Base-by-base conservation (phyloP, 352 stramenopile species). In the Globisporangium middletonii region DNA sequence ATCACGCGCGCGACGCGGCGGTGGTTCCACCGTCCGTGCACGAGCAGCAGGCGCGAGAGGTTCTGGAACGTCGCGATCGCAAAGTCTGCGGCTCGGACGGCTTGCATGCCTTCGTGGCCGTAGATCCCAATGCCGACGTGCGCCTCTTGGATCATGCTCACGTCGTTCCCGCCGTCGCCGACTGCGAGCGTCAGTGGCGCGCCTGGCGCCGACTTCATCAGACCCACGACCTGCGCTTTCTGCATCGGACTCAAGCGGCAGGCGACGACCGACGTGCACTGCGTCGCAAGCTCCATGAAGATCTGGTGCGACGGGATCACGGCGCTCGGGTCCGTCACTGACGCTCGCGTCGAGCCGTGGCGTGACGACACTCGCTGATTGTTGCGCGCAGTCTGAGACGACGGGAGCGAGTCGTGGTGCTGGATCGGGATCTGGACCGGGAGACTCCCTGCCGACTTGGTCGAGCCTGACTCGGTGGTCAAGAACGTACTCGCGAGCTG, bases 91-190 rank as follows among this genome's bases (percentile, higher is more conserved):
- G 79, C 83, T 3, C 83, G 80, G 1, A 96, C 86, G 3, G 86
- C 86, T 61, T 96, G 86, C 83, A 95, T 94, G 16, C 83, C 97
- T 84, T 99, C 98, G 55, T 99, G 88, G 7, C 98, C 97, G 47
- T 96, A 98, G 58, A 99, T 99, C 3, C 98, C 97, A 52, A 99
- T 93, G 30, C 97, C 97, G 46, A 99, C 92, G 53, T 99, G 93
- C 37, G 97, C 97, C 72, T 98, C 95, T 79, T 99, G 96, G 58
- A 99, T 99, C 97, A 99, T 99, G 55, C 94, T 96, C 26, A 99
- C 97, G 66, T 99, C 97, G 64, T 99, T 99, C 1, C 97, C 97
- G 46, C 97, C 97, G 71, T 99, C 97, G 19, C 97, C 97, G 52
- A 99, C 97, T 5, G 97, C 96, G 5, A 99, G 74, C 0, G 95